Evolutionary conservation across 352 stramenopile species (phyloP).

Genomic region (Phytophthora pseudosyringae): DNA sequence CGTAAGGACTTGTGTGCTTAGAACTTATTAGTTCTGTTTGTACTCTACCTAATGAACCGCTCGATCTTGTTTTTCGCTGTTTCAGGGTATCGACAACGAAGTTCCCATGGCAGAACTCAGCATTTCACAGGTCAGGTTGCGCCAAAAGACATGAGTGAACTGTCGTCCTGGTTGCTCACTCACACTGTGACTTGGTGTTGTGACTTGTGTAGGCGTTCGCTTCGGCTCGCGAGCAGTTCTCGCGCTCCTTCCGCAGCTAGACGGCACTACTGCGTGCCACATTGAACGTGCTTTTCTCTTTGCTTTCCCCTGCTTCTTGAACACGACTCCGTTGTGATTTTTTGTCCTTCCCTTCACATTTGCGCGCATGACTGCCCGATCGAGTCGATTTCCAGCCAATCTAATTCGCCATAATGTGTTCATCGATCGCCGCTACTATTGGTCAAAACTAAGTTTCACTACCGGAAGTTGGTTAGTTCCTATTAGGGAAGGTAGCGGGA

Average conservation of each 20-base stretch:
- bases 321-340: conserved; percentile 26
- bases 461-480: conserved; percentile 32
- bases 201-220: conserved; percentile 65
- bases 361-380: neutral
- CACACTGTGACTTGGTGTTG: conserved; percentile 1
- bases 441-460: conserved; percentile 14
- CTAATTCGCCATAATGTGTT: conserved; percentile 18
- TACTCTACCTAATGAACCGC: neutral
- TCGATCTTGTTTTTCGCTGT: conserved; percentile 13
- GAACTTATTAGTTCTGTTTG: neutral
- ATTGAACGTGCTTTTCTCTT: conserved; percentile 30
- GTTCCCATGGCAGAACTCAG: conserved; percentile 87
- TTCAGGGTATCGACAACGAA: conserved; percentile 88
- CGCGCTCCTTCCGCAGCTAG: conserved; percentile 88
- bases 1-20: conserved; percentile 44
- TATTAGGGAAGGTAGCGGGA: conserved; percentile 13
- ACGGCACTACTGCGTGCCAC: conserved; percentile 27
- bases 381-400: neutral
- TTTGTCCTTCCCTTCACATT: conserved; percentile 4
- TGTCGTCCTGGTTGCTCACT: neutral
- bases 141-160: neutral
- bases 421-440: conserved; percentile 11
- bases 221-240: conserved; percentile 88
- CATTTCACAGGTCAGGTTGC: conserved; percentile 72
- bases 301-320: conserved; percentile 10